A percentile compares a stretch with the other conserved stretches of the same genome.
Evolutionary conservation across 352 stramenopile species (phyloP).

Genomic region (Phytopythium litorale): DNA sequence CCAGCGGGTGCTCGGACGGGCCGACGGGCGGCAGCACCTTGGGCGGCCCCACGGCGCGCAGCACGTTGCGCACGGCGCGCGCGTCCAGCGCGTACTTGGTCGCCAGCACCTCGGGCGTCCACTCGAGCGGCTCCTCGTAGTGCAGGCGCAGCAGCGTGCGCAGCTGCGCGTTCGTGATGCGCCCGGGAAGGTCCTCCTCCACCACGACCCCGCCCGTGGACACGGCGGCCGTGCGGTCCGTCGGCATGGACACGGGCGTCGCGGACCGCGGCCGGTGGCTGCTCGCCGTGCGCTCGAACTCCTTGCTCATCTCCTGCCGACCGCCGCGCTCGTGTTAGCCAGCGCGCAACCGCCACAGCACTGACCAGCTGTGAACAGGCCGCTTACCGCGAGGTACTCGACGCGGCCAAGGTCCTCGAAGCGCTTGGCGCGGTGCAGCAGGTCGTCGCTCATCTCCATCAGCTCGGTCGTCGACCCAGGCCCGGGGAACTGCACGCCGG

Average conservation of each 20-base stretch:
- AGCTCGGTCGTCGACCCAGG: conserved; percentile 20
- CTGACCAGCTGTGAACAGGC: not conserved
- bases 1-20: conserved; percentile 43
- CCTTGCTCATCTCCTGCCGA: conserved; percentile 34
- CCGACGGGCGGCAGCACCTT: conserved; percentile 54
- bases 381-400: conserved; percentile 30
- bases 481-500: conserved; percentile 13
- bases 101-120: conserved; percentile 43
- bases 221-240: conserved; percentile 45
- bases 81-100: conserved; percentile 43
- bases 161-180: conserved; percentile 51
- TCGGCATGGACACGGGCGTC: conserved; percentile 38
- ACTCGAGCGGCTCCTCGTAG: conserved; percentile 53
- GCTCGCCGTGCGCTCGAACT: conserved; percentile 59
- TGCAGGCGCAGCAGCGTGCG: conserved; percentile 54
- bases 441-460: conserved; percentile 51
- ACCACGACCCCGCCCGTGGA: conserved; percentile 32
- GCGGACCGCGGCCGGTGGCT: conserved; percentile 47
- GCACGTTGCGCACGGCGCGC: conserved; percentile 19
- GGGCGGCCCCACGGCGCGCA: conserved; percentile 37
- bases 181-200: conserved; percentile 33
- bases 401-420: conserved; percentile 61
- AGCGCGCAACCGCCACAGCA: not conserved
- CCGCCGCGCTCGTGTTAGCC: not conserved
- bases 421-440: conserved; percentile 44